Base-by-base conservation (phyloP, 2,329 filamentous ascomycete species). In the Camptophora hylomeconis region DNA sequence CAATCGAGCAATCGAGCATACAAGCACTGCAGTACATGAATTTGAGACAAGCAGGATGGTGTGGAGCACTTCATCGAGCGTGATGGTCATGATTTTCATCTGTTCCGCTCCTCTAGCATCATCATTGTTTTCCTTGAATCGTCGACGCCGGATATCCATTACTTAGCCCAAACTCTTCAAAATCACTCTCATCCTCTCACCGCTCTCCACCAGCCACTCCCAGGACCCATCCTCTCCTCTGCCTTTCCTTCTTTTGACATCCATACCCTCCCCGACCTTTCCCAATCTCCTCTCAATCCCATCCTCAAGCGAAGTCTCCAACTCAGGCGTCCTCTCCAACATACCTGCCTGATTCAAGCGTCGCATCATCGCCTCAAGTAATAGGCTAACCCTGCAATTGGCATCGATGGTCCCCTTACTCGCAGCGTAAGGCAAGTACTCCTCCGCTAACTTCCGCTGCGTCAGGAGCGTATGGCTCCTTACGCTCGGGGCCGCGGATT, bases 371-470 rank as follows among this genome's bases (percentile, higher is more conserved):
- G 62, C 63, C 53, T 87, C 81, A 0, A 83, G 56, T 17, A 80
- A 51, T 7, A 86, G 53, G 2, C 75, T 75, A 20, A 86, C 61
- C 48, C 79, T 80, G 16, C 75, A 74, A 42, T 89, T 86, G 38
- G 83, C 78, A 12, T 70, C 65, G 1, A 67, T 51, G 5, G 61
- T 63, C 9, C 66, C 58, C 0, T 65, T 71, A 34, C 69, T 74
- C 1, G 80, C 77, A 0, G 75, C 61, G 39, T 67, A 73, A 0
- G 70, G 70, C 2, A 83, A 62, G 48, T 73, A 86, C 44, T 73
- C 75, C 23, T 60, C 39, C 35, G 70, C 62, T 12, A 76, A 54
- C 10, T 64, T 61, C 1, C 47, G 26, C 37, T 66, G 61, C 4
- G 51, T 62, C 12, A 75, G 48, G n/a, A 51, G 54, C 15, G 57